phyloP scores from a whole-genome alignment of 257 asterid species.

The Lavandula angustifolia region DNA sequence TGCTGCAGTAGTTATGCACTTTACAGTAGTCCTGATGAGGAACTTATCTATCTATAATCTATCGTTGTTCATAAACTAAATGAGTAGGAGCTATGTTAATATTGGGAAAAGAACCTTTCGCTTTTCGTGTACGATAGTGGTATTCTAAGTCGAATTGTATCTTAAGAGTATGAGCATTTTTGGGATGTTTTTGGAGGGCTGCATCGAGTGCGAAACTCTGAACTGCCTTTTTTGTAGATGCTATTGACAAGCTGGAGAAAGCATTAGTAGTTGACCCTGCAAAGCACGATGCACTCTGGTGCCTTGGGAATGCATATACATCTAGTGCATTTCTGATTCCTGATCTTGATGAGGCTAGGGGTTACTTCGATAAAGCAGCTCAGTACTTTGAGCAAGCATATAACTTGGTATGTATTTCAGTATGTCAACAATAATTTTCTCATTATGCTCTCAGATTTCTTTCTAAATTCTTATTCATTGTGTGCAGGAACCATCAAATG shows the following conservation, averaged over 20 bases:
- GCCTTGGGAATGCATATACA: constrained; percentile 91
- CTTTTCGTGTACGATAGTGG: no score
- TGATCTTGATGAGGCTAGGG: constrained; percentile 63
- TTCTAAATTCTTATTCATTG: constrained; percentile 16
- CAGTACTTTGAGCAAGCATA: constrained; percentile 66
- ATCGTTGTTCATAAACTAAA: no score
- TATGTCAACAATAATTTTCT: not conserved
- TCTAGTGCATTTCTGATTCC: constrained; percentile 74
- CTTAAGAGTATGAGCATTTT: not conserved
- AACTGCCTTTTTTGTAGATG: constrained; percentile 45
- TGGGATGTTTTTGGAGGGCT: not conserved
- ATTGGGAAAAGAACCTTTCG: no score
- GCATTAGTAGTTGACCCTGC: constrained; percentile 66
- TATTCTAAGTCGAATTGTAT: no score
- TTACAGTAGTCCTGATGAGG: not conserved
- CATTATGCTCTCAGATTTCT: constrained; percentile 7
- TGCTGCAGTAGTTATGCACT: not conserved
- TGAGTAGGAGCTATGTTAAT: no score
- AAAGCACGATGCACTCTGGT: constrained; percentile 82
- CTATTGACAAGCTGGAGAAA: constrained; percentile 82
- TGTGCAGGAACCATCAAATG: constrained; percentile 80
- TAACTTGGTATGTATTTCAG: constrained; percentile 49
- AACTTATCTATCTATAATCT: no score
- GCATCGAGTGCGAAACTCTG: constrained; percentile 10
- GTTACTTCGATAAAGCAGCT: constrained; percentile 61